Evolutionary conservation across 345 rosid species (phyloP).

Genomic region (Linum usitatissimum): DNA sequence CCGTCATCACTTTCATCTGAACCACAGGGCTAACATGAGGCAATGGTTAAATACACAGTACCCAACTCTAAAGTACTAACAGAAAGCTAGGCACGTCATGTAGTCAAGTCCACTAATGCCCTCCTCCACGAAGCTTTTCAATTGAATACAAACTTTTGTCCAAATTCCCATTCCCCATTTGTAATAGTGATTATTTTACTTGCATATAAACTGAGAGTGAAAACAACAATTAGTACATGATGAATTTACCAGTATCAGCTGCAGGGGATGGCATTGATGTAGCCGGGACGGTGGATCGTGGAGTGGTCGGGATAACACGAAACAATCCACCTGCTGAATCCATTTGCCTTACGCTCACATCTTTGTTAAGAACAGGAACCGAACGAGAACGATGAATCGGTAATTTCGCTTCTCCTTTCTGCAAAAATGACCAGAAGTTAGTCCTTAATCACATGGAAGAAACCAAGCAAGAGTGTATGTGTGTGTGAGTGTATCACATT

Average conservation of each 20-base stretch:
- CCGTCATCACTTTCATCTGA: slow-evolving; percentile 50
- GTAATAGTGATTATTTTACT: not conserved
- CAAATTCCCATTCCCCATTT: no score
- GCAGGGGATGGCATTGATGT: slow-evolving; percentile 23
- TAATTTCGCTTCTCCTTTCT: slow-evolving; percentile 45
- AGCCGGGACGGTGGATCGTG: slow-evolving; percentile 17
- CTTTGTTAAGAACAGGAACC: slow-evolving; percentile 60
- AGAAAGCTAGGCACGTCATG: slow-evolving; percentile 8
- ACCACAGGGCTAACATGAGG: slow-evolving; percentile 61
- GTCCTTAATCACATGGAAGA: not conserved
- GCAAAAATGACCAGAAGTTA: slow-evolving; percentile 11
- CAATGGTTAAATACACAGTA: slow-evolving; percentile 40
- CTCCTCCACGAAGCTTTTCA: no score
- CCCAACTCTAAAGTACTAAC: slow-evolving; percentile 1
- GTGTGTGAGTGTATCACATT: not conserved
- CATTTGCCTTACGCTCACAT: slow-evolving; percentile 33
- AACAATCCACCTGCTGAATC: slow-evolving; percentile 38
- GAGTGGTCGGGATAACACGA: slow-evolving; percentile 65
- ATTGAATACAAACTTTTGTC: no score
- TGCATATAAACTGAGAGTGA: not conserved
- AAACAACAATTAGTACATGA: not conserved
- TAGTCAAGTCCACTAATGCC: not conserved
- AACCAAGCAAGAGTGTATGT: no score
- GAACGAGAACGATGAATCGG: slow-evolving; percentile 80
- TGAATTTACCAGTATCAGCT: slow-evolving; percentile 34